Evolutionary conservation across 2,329 filamentous ascomycete species (phyloP).

Genomic region (Metarhizium robertsii): DNA sequence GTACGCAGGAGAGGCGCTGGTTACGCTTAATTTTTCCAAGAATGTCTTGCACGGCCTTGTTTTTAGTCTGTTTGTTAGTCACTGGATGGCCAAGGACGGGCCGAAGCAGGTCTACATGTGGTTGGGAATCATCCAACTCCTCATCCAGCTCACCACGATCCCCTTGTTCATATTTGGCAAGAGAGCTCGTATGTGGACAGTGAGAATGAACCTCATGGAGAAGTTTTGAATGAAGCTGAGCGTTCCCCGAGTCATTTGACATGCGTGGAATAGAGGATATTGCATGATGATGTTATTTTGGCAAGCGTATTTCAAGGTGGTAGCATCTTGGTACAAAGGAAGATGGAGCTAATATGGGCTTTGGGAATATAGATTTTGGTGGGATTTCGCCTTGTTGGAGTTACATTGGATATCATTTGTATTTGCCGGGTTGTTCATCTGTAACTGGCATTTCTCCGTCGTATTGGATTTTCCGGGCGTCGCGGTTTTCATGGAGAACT

Average conservation of each 20-base stretch:
- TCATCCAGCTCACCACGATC: constrained; percentile 63
- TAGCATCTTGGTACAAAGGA: neutral
- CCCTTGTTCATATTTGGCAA: constrained; percentile 96
- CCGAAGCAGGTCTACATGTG: constrained; percentile 71
- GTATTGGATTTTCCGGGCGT: neutral
- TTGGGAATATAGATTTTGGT: neutral
- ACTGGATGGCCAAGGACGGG: constrained; percentile 70
- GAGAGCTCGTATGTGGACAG: constrained; percentile 87
- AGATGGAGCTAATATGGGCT: neutral
- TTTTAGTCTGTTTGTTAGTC: constrained; percentile 79
- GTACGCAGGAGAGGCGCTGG: constrained; percentile 87
- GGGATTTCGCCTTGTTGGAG: neutral
- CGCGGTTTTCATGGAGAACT: neutral
- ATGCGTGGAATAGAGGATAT: too few relatives aligned
- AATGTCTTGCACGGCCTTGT: constrained; percentile 87
- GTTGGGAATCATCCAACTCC: constrained; percentile 78
- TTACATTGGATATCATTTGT: neutral
- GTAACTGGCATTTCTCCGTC: neutral
- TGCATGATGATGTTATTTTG: neutral
- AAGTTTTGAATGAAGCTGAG: constrained; percentile 35
- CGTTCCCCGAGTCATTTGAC: neutral
- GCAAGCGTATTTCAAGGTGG: neutral
- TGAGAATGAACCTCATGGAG: constrained; percentile 78
- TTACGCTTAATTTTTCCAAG: constrained; percentile 91
- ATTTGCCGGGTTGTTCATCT: neutral